Base-by-base conservation (phyloP, 1,284 basidiomycete genomes). In the Ganoderma sp. region DNA sequence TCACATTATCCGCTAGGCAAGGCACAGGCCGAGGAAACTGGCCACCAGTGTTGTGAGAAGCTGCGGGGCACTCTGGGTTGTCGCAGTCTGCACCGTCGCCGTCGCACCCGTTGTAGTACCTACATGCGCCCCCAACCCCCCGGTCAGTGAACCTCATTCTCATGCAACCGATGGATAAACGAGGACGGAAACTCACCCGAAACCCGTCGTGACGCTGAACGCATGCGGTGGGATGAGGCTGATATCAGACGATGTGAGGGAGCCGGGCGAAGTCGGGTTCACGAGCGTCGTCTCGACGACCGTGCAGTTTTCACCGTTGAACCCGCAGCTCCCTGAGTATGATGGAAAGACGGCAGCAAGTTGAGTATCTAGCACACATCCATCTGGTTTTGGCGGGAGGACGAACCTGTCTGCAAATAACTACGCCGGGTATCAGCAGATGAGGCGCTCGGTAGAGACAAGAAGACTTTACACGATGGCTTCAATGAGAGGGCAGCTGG, bases 301-400 rank as follows among this genome's bases (percentile, higher is more conserved):
- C 1, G 78, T 71, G 62, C 84, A 85, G 5, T 75, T 63, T 71
- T 85, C 84, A 54, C 83, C 84, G 63, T 85, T 85, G 66, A 75
- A 68, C 3, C 64, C 57, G 67, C 84, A 85, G 10, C 1, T 14
- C 10, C 78, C 77, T 76, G 37, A 59, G 17, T 9, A 39, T 3
- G 2, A 50, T 5, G 9, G 7, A 50, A 9, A 39, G 10, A 39
- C 2, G 37, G 37, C 37, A 5, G 10, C 12, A 6, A 39, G 43
- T 41, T 22, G 39, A n/a, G 12, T 2, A 39, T 3, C 10, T 39
- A 5, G 37, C 37, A 10, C 6, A 39, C 37, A 39, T 39, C 14
- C 25, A 14, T 15, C 28, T 39, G 37, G 5, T n/a, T 6, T n/a
- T 39, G 42, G 17, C 32, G 25, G 22, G 37, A 39, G 8, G 37